Conservation (phyloP, 352 stramenopile species). For the Phytophthora cryptogea region DNA sequence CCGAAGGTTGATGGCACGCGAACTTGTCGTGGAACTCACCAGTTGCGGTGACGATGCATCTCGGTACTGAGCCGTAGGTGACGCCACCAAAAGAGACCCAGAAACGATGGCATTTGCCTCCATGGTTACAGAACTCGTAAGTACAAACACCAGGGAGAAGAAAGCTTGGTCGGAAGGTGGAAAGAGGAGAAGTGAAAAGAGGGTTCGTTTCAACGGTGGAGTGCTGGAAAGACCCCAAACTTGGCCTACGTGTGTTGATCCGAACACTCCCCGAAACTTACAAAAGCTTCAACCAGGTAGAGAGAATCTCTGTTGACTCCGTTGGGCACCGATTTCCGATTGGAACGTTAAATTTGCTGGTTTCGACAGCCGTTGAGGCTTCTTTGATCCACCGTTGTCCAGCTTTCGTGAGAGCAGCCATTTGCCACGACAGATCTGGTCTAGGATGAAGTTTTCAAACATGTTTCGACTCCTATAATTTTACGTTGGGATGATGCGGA, state of each 20-base stretch:
- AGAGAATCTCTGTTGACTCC: neutral
- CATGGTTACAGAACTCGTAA: neutral
- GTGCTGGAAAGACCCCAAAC: too few relatives aligned
- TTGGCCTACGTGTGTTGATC: too few relatives aligned
- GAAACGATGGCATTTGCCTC: slow-evolving; percentile 1
- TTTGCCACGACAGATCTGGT: neutral
- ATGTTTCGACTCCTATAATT: neutral
- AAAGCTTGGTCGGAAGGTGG: neutral
- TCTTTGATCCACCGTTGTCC: neutral
- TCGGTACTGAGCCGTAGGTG: slow-evolving; percentile 1
- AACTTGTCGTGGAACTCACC: slow-evolving; percentile 15
- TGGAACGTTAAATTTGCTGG: slow-evolving; percentile 1
- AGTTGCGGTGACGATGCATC: slow-evolving; percentile 3
- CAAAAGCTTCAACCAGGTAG: neutral
- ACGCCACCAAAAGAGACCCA: slow-evolving; percentile 6
- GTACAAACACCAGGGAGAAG: neutral
- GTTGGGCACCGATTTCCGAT: neutral
- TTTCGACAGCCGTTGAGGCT: slow-evolving; percentile 1
- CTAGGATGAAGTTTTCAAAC: slow-evolving; percentile 1
- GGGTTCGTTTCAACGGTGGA: neutral
- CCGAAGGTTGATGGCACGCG: slow-evolving; percentile 29
- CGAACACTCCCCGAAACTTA: neutral
- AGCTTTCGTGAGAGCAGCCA: neutral
- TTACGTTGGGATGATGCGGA: neutral
- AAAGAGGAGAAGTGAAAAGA: neutral